phyloP scores from a whole-genome alignment of 371 early-diverging fungal species.

The Caulochytrium protostelioides region DNA sequence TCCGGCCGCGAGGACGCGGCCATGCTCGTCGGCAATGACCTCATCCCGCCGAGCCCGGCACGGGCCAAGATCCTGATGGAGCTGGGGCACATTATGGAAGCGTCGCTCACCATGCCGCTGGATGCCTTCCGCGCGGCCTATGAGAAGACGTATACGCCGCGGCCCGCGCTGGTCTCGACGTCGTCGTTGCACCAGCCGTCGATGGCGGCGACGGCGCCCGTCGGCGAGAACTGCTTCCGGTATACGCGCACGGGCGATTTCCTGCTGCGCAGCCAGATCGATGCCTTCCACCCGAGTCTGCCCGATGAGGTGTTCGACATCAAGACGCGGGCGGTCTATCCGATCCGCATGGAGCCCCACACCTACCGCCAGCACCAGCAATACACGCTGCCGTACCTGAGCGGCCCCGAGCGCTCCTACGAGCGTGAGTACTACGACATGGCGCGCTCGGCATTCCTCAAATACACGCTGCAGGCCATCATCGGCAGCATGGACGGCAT shows the following conservation, averaged over 20 bases:
- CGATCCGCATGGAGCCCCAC: slow-evolving; percentile 55
- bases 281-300: slow-evolving; percentile 54
- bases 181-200: too few relatives aligned
- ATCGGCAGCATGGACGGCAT: slow-evolving; percentile 94
- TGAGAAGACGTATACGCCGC: neutral
- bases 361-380: slow-evolving; percentile 43
- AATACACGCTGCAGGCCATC: slow-evolving; percentile 78
- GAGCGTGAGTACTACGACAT: slow-evolving; percentile 89
- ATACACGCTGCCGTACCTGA: slow-evolving; percentile 23
- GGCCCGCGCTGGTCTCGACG: too few relatives aligned
- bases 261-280: slow-evolving; percentile 72
- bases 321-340: slow-evolving; percentile 70
- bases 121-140: too few relatives aligned
- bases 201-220: too few relatives aligned
- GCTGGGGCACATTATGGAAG: too few relatives aligned
- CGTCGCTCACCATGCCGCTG: too few relatives aligned
- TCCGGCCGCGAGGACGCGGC: too few relatives aligned
- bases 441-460: slow-evolving; percentile 64
- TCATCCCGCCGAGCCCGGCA: too few relatives aligned
- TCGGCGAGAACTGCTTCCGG: neutral
- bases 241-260: slow-evolving; percentile 23
- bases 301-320: slow-evolving; percentile 70
- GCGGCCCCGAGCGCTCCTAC: slow-evolving; percentile 53
- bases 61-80: too few relatives aligned
- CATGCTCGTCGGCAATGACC: too few relatives aligned